A percentile compares a stretch with the other conserved stretches of the same genome.
These are phyloP conservation scores for Mimosa pudica DNA, from an alignment of 306 rosid species.

Conservation along the genomic window DNA sequence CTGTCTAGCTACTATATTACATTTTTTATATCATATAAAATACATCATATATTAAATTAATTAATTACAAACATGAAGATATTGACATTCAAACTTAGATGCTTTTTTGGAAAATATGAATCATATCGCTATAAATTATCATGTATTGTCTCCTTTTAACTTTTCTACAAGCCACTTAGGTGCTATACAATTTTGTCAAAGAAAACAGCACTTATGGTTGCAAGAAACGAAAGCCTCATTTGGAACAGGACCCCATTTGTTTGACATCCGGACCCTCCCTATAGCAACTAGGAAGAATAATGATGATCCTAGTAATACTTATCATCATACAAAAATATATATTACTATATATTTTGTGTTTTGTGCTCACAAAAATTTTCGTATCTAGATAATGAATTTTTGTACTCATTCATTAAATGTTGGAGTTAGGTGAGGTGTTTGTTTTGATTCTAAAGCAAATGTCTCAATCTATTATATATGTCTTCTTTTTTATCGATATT, in stretches of 20 bases:
- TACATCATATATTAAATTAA: too few species aligned
- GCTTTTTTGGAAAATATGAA: not conserved
- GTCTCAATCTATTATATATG: too few species aligned
- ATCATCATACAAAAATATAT: too few species aligned
- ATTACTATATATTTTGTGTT: not conserved
- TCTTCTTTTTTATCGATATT: too few species aligned
- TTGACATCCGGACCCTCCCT: slow-evolving; percentile 5
- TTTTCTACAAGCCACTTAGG: not conserved
- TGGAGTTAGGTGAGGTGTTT: too few species aligned
- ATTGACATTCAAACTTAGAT: not conserved
- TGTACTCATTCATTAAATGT: not conserved
- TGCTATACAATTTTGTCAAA: not conserved
- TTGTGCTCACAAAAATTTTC: not conserved
- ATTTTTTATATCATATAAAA: too few species aligned
- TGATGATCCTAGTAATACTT: not conserved
- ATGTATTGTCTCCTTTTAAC: not conserved
- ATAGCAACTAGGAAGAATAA: not conserved
- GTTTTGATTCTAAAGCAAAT: too few species aligned
- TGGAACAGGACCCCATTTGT: not conserved
- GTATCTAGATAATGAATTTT: too few species aligned
- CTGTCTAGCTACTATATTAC: not conserved
- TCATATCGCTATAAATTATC: not conserved
- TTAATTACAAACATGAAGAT: too few species aligned
- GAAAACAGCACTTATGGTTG: slow-evolving; percentile 13
- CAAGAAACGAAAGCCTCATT: not conserved